Conservation (phyloP, 345 rosid genomes). For the Gossypium mustelinum region DNA sequence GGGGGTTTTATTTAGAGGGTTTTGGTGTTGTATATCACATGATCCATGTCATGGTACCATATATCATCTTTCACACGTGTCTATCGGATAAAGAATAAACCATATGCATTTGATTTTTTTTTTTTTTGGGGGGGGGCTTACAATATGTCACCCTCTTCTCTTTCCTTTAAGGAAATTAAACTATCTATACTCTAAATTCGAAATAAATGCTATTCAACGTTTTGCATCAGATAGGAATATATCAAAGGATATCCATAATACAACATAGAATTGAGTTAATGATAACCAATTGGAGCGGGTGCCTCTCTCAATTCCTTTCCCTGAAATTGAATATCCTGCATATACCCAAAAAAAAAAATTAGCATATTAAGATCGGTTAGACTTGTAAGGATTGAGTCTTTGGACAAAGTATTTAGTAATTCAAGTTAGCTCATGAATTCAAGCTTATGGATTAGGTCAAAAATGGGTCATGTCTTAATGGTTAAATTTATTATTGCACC, state of each 20-base stretch:
- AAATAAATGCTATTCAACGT: neutral
- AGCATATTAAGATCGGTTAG: neutral
- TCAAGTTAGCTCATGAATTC: neutral
- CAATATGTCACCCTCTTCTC: neutral
- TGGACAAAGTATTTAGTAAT: neutral
- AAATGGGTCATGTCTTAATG: neutral
- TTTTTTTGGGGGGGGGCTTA: neutral
- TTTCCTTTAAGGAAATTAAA: too few relatives aligned
- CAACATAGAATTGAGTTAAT: slow-evolving; percentile 21
- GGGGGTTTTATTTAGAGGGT: neutral
- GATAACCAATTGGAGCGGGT: slow-evolving; percentile 73
- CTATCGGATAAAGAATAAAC: neutral
- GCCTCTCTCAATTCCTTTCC: slow-evolving; percentile 69
- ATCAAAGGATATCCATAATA: neutral
- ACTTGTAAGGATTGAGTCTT: neutral
- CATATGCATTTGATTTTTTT: neutral
- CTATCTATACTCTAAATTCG: too few relatives aligned
- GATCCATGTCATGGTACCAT: neutral
- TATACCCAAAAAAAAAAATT: neutral
- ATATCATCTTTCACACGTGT: neutral
- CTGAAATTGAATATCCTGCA: slow-evolving; percentile 68
- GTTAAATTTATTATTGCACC: neutral
- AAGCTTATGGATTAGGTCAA: neutral
- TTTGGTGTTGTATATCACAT: neutral
- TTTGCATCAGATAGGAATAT: neutral